Evolutionary conservation across 257 asterid species (phyloP), one percentile per base, ranked within the genome.

Genomic region (Nicotiana benthamiana): DNA sequence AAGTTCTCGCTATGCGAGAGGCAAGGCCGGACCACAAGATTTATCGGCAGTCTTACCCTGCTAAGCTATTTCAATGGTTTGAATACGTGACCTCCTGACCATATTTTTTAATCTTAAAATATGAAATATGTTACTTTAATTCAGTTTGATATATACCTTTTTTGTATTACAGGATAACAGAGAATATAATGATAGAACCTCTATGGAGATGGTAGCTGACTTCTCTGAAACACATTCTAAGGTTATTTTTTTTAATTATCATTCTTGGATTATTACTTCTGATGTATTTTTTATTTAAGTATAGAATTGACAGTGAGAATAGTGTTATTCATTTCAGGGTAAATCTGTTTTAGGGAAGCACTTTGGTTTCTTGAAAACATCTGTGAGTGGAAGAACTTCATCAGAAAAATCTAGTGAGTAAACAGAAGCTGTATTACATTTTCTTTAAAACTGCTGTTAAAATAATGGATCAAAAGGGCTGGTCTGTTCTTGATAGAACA

Each of bases 291-390:
- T 46, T 5, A 60, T 11, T 34, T 0, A 3, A 26, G 20, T 12
- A 16, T 59, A 48, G 60, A 77, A n/a, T 4, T 53, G 18, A 34
- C 9, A 57, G 46, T 3, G 63, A 46, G 9, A 79, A 46, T 40
- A 40, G 62, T 79, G 62, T 62, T 22, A 34, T 40, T 56, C 8
- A 18, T 9, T 66, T 75, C 86, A 94, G 98, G 90, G 90, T 10
- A 92, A 92, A 81, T 89, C 95, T 26, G 88, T 22, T 9, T 59
- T 91, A 79, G 89, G 87, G 87, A 89, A 90, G 87, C 89, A 86
- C 65, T 83, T 87, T 2, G 85, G 94, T 70, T 79, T 79, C 75
- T 63, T 79, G 63, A 79, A 79, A 79, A 61, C 82, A 61, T 79
- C 82, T 46, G 54, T n/a, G 34, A 24, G 63, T 63, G 75, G 82